Conservation (phyloP, 805 yeast species). For the Yamadazyma akitaensis region DNA sequence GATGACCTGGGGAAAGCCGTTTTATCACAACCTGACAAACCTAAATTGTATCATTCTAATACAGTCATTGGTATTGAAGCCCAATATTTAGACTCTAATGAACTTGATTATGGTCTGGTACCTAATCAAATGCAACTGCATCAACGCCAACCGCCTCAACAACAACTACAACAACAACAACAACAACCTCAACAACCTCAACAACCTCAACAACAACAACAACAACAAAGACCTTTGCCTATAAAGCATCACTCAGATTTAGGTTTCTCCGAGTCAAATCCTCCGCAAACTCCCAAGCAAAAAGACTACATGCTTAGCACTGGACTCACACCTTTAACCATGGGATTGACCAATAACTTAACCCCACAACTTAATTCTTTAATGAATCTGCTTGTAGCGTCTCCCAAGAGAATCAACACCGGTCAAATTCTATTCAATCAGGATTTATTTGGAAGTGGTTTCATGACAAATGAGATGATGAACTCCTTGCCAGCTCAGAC, state of each 20-base stretch:
- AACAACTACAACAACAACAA: background rate
- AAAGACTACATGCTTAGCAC: slow-evolving; percentile 26
- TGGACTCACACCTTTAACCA: slow-evolving; percentile 28
- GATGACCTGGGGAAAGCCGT: slow-evolving; percentile 43
- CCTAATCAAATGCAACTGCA: slow-evolving; percentile 6
- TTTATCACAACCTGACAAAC: slow-evolving; percentile 18
- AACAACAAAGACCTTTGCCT: slow-evolving; percentile 9
- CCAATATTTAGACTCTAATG: slow-evolving; percentile 10
- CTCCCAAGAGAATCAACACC: slow-evolving; percentile 24
- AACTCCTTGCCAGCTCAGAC: background rate
- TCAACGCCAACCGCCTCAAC: background rate
- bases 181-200: background rate
- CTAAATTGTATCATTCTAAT: slow-evolving; percentile 23
- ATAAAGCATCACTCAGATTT: slow-evolving; percentile 7
- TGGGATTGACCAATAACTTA: slow-evolving; percentile 23
- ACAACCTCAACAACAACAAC: background rate
- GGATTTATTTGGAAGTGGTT: slow-evolving; percentile 20
- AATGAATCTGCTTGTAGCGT: slow-evolving; percentile 37
- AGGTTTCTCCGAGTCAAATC: slow-evolving; percentile 12
- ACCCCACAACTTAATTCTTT: slow-evolving; percentile 41
- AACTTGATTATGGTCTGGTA: slow-evolving; percentile 15
- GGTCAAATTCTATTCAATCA: slow-evolving; percentile 20
- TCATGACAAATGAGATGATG: background rate
- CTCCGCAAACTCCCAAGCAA: slow-evolving; percentile 36
- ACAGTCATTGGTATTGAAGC: slow-evolving; percentile 28